phyloP scores from a whole-genome alignment of 179 eudicot genomes.

The Beta lomatogona region DNA sequence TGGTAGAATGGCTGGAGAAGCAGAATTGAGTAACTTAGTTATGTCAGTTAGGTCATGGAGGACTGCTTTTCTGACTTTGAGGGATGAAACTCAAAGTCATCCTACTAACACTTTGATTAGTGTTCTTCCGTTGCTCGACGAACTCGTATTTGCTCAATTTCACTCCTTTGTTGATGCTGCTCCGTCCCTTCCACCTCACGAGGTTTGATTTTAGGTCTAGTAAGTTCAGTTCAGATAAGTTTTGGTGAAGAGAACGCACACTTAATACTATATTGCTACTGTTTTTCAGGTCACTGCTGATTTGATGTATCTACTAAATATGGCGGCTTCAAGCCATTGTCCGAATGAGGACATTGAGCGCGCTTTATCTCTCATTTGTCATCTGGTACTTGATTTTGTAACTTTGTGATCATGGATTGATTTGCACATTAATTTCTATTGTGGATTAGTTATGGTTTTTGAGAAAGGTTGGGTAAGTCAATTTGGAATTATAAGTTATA shows the following conservation, averaged over 20 bases:
- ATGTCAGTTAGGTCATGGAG: slow-evolving; percentile 67
- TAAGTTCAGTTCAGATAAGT: too few species aligned
- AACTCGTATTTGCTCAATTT: slow-evolving; percentile 62
- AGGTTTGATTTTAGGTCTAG: slow-evolving; percentile 35
- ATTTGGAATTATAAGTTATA: not conserved
- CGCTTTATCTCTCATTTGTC: slow-evolving; percentile 44
- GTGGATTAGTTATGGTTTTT: not conserved
- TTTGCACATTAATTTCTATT: not conserved
- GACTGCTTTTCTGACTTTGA: slow-evolving; percentile 81
- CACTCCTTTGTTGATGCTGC: slow-evolving; percentile 52
- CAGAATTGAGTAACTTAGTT: slow-evolving; percentile 15
- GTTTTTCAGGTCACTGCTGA: slow-evolving; percentile 67
- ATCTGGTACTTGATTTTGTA: slow-evolving; percentile 46
- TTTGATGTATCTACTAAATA: slow-evolving; percentile 55
- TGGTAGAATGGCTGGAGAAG: slow-evolving; percentile 30
- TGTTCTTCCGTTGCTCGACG: slow-evolving; percentile 47
- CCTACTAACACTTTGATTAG: slow-evolving; percentile 32
- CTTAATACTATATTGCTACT: not conserved
- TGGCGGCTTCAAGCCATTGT: slow-evolving; percentile 46
- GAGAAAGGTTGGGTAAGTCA: not conserved
- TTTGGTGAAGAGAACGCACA: too few species aligned
- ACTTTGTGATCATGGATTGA: not conserved
- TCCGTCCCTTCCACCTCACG: slow-evolving; percentile 52
- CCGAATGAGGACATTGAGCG: slow-evolving; percentile 40
- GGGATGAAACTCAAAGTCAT: slow-evolving; percentile 67